A percentile compares a stretch with the other conserved stretches of the same genome.
phyloP scores from a whole-genome alignment of 176 grass and related monocot genomes.

The Alopecurus myosuroides region DNA sequence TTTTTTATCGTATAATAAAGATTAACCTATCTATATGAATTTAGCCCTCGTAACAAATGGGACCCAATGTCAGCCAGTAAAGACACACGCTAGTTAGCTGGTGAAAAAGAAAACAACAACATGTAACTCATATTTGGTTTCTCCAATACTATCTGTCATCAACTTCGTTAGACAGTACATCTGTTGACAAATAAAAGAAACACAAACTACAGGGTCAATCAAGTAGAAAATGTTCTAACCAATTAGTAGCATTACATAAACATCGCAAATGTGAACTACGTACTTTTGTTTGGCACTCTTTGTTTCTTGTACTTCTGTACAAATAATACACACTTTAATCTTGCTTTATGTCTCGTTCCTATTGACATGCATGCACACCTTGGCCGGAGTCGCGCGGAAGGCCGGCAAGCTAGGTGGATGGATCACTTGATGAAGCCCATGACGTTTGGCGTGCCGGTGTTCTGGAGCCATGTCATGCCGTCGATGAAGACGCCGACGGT shows the following conservation, averaged over 20 bases:
- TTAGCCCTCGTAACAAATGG: no score
- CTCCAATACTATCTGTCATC: neutral
- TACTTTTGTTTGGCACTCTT: neutral
- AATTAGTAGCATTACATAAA: neutral
- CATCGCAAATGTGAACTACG: neutral
- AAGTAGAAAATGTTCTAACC: neutral
- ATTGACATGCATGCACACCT: neutral
- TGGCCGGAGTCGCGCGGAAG: neutral
- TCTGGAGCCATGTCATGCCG: conserved; percentile 49
- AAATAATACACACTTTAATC: neutral
- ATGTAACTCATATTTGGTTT: no score
- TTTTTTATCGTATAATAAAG: no score
- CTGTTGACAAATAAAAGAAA: neutral
- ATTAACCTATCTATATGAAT: no score
- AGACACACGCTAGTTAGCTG: no score
- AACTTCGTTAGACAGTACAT: neutral
- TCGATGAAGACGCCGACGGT: conserved; percentile 49
- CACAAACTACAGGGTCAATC: neutral
- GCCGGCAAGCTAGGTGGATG: neutral
- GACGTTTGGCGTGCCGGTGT: conserved; percentile 48
- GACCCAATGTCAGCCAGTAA: no score
- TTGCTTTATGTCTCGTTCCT: neutral
- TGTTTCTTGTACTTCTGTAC: conserved; percentile 7
- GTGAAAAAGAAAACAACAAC: no score
- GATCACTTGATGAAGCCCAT: conserved; percentile 54